phyloP scores from a whole-genome alignment of 2,329 filamentous ascomycete species.

The Helicocarpus griseus region DNA sequence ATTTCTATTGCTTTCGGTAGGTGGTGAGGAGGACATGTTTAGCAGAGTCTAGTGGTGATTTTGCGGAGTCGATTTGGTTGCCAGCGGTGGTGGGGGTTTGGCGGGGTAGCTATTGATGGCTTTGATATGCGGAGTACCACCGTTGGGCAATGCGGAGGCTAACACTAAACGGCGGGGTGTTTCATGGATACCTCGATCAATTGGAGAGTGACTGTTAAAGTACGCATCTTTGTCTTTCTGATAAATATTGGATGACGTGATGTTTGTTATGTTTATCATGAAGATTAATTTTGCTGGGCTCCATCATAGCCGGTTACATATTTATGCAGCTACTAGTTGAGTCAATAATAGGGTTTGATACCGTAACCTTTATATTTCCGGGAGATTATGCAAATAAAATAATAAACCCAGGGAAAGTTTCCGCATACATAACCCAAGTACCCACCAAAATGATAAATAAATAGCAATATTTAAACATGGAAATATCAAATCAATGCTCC shows the following conservation, averaged over 20 bases:
- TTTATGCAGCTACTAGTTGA: no score
- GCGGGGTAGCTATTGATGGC: background rate
- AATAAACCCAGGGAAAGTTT: background rate
- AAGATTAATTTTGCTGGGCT: background rate
- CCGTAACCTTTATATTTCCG: no score
- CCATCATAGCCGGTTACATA: background rate
- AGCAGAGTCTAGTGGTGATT: no score
- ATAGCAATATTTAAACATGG: background rate
- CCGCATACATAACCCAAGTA: background rate
- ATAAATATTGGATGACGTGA: background rate
- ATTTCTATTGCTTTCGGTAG: background rate
- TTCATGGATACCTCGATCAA: background rate
- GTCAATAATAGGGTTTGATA: no score
- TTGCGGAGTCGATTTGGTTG: no score
- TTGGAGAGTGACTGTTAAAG: background rate
- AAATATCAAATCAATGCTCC: background rate
- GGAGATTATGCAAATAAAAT: no score
- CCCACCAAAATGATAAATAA: background rate
- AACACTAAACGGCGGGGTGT: background rate
- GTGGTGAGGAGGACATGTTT: background rate
- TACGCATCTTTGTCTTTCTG: background rate
- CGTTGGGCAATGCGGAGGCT: no score
- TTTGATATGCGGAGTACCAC: background rate
- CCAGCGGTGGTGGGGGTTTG: background rate
- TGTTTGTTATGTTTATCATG: background rate